Evolutionary conservation across 768 basidiomycete genomes (phyloP).

Genomic region (Pleurotus giganteus): DNA sequence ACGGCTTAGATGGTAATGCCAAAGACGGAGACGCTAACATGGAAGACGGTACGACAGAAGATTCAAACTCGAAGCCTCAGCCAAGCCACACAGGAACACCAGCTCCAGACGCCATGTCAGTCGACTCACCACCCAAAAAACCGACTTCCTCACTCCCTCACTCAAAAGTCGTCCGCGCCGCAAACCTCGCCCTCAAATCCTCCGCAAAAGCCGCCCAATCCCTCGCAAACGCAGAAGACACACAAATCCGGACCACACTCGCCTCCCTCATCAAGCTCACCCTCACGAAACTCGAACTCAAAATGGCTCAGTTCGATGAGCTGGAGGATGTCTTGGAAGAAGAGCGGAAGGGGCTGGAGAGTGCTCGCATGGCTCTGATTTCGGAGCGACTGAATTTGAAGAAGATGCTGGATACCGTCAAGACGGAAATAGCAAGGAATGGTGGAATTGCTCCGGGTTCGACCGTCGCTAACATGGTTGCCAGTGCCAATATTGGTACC

Average conservation of each 20-base stretch:
- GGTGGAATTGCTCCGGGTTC: conserved; percentile 33
- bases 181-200: conserved; percentile 82
- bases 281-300: conserved; percentile 87
- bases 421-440: conserved; percentile 56
- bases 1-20: conserved; percentile 17
- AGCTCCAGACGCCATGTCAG: conserved; percentile 41
- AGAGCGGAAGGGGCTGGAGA: conserved; percentile 83
- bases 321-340: conserved; percentile 90
- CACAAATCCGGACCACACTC: conserved; percentile 74
- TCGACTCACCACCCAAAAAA: conserved; percentile 39
- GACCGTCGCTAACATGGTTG: conserved; percentile 26
- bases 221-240: conserved; percentile 81
- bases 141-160: conserved; percentile 51
- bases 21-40: conserved; percentile 39
- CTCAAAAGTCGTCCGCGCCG: conserved; percentile 78
- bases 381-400: conserved; percentile 74
- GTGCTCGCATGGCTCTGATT: conserved; percentile 73
- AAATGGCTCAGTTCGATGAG: conserved; percentile 93
- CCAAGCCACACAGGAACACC: conserved; percentile 24
- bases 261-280: conserved; percentile 83
- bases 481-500: conserved; percentile 44
- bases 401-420: conserved; percentile 68
- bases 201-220: conserved; percentile 82
- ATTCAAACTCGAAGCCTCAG: conserved; percentile 16
- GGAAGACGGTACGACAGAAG: conserved; percentile 38